Base-by-base conservation (phyloP, 1,284 basidiomycete genomes). In the Trichosporon ovoides region DNA sequence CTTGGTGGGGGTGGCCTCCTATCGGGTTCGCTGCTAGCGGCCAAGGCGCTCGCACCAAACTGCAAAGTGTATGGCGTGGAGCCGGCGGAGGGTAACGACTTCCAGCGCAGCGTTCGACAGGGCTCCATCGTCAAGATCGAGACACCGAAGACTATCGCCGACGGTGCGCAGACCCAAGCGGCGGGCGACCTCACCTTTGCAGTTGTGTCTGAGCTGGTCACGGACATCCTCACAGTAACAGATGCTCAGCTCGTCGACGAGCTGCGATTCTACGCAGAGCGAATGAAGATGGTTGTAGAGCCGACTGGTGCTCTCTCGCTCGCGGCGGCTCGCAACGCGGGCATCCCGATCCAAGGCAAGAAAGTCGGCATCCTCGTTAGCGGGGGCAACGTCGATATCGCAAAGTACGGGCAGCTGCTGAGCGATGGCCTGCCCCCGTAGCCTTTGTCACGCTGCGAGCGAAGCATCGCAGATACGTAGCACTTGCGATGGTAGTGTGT, bases 321-420 rank as follows among this genome's bases (percentile, higher is more conserved):
- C n/a, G 95, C 95, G 7, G 91, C 91, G 2, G 57, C 57, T 13
- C 81, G 96, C 63, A 98, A 98, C 74, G 85, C 86, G 7, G 85
- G 96, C 73, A 91, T 98, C 63, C 69, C 85, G 31, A 78, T 86
- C 57, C 89, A 96, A 72, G 83, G 87, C 56, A 92, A 91, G 77
- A 86, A 85, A 61, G 97, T 94, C 66, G 91, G 97, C 35, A 92
- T 85, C 2, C 85, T 98, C 54, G 82, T 98, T 63, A 92, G 89
- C 66, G 95, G 95, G 22, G 96, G 96, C n/a, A 98, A 99, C 77
- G 96, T 98, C 91, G 98, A 99, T 79, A 98, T 99, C 76, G 89
- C 91, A 65, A 83, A 94, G 33, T 78, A 98, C 50, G 84, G 96
- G 98, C 97, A 72, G 93, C 98, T 28, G 88, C 96, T 18, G 95